Conservation (phyloP, 78 protist species). For the Pelomyxa schiedti region DNA sequence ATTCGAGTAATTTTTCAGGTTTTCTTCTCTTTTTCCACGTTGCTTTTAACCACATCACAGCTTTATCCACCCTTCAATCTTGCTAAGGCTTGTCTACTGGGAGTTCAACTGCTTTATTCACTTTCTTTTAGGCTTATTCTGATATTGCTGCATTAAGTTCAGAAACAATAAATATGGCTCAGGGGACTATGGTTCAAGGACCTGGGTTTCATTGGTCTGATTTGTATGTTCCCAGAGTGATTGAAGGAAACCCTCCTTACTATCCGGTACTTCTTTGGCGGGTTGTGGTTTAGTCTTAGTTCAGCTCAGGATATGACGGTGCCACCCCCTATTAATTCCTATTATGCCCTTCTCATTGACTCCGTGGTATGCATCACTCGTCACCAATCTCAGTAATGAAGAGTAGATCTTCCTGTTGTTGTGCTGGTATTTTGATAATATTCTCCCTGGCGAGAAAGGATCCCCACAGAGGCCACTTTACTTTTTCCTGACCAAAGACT, state of each 20-base stretch:
- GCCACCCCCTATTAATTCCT: no score
- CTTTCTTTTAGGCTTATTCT: not conserved
- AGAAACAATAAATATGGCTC: not conserved
- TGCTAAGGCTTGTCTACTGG: not conserved
- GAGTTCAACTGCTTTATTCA: not conserved
- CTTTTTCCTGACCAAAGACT: constrained; percentile 5
- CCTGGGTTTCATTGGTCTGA: constrained; percentile 5
- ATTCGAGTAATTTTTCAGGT: not conserved
- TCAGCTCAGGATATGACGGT: no score
- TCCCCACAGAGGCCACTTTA: not conserved
- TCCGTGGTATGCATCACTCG: no score
- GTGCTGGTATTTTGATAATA: constrained; percentile 24
- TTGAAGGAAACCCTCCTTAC: constrained; percentile 4
- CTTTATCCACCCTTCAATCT: constrained; percentile 20
- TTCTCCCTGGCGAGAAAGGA: constrained; percentile 16
- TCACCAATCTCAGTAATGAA: no score
- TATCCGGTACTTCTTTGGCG: no score
- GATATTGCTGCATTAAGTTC: not conserved
- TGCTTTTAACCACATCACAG: no score
- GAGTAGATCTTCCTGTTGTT: constrained; percentile 25
- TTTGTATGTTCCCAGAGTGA: not conserved
- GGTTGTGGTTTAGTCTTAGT: no score
- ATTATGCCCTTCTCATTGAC: no score
- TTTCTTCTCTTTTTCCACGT: no score
- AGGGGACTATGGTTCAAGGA: not conserved